Base-by-base conservation (phyloP, 1,139 yeast genomes). In the Wickerhamomyces sp. region DNA sequence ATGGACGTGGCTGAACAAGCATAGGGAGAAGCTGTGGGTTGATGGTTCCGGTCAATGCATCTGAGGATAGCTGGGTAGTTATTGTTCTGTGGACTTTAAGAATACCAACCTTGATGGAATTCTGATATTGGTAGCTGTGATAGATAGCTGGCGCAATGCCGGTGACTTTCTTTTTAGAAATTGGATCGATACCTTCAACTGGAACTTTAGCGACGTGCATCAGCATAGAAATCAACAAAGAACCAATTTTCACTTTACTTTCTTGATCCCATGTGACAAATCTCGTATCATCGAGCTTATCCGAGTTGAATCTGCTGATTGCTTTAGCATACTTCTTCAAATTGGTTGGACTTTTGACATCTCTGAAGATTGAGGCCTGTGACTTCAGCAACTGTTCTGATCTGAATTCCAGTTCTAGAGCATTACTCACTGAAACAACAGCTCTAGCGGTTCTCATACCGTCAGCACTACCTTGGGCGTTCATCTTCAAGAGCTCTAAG, bases 1-100 rank as follows among this genome's bases (percentile, higher is more conserved):
- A 91, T 6, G 88, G 88, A 38, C 79, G 68, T 16, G 98, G 98
- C 42, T 78, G 75, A 9, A 85, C 84, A 40, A 93, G 66, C 98
- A 93, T 93, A 12, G 99, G 99, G 39, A 93, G 68, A 44, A 75
- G 69, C 58, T 91, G 97, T 0, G 97, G 96, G 50, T 83, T 91
- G 6, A 89, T 75, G 3, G 82, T 69, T 37, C 82, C 79, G 11
- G 75, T 70, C 30, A 79, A 61, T 16, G 77, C 69, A 42, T 82
- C 89, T 3, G 82, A 78, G 7, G 88, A 79, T 38, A 89, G 61
- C 50, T 73, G 77, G 30, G 72, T 69, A 9, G 81, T 72, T 35
- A 91, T 70, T 18, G 74, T 69, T 45, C 77, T 76, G 56, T 91
- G 96, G 8, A 87, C 64, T 46, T 80, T 82, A 41, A 91, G 64